Base-by-base conservation (phyloP, 805 yeast species). In the Sugiyamaella mastotermitis region DNA sequence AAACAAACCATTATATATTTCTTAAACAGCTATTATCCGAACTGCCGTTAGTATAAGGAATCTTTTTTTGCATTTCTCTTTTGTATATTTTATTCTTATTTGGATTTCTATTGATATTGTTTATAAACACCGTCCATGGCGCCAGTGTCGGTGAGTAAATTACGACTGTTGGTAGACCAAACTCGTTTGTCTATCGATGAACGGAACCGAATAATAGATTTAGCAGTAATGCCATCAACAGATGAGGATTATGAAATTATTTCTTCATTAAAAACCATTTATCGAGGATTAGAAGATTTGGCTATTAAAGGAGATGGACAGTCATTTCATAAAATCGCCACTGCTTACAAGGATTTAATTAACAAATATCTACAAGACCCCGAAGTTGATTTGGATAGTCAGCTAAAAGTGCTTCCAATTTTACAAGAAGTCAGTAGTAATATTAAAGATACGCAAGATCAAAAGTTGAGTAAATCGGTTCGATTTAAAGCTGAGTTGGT, bases 131-230 rank as follows among this genome's bases (percentile, higher is more conserved):
- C n/a, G n/a, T n/a, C 19, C 9, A 35, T 40, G 34, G 29, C 41
- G 14, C 18, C 33, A n/a, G 6, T 9, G 17, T 24, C 41, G 13
- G 31, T 35, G 26, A 35, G 46, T 14, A 48, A 52, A 23, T 41
- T 54, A 9, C 40, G 44, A 25, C 43, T 56, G 7, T 37, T 60
- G 26, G 48, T 52, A 3, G 64, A 60, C 41, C 54, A 51, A 35
- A 49, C 58, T 1, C 50, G 48, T 33, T 53, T 55, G 11, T 47
- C 58, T 3, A 47, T 59, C 9, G 55, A 55, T 11, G 64, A 59
- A 40, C 47, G 56, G 16, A 45, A 52, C 31, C 48, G 63, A 20
- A 47, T 58, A 26, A 33, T 42, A 16, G 35, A 45, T 17, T 43
- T 58, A n/a, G 52, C 51, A 22, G 45, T 55, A 25, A 49, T 47